Percentiles rank a stretch among this genome's conserved stretches.
Evolutionary conservation across 225 moss, liverwort and hornwort genomes (phyloP).

Genomic region (Sphagnum tenellum): DNA sequence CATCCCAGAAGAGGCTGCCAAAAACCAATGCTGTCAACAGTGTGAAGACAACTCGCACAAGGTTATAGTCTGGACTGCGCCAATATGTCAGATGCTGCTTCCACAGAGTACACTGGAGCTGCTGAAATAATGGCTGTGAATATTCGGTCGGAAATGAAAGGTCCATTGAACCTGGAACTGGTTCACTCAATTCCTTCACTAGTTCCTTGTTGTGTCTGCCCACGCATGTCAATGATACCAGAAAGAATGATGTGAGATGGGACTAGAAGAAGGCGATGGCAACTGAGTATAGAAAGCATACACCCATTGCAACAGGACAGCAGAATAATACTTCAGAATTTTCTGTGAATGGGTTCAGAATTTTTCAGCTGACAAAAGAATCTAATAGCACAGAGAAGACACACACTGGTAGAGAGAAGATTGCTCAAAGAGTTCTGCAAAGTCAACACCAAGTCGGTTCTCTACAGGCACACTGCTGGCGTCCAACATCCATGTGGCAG

Average conservation of each 20-base stretch:
- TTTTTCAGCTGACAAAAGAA: too few relatives aligned
- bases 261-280: too few relatives aligned
- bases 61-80: constrained; percentile 7
- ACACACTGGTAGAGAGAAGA: background rate
- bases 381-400: too few relatives aligned
- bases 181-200: constrained; percentile 1
- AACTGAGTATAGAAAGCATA: too few relatives aligned
- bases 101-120: background rate
- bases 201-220: constrained; percentile 5
- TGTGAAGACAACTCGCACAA: constrained; percentile 2
- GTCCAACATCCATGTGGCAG: constrained; percentile 8
- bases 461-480: background rate
- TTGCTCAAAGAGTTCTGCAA: background rate
- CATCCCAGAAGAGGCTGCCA: constrained; percentile 5
- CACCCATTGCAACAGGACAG: too few relatives aligned
- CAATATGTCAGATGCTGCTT: constrained; percentile 6
- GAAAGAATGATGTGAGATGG: background rate
- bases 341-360: too few relatives aligned
- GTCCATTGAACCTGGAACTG: background rate
- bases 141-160: constrained; percentile 1
- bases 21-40: background rate
- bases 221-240: background rate
- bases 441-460: background rate
- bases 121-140: constrained; percentile 1
- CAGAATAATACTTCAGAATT: too few relatives aligned